phyloP scores from a whole-genome alignment of 2,329 filamentous ascomycete genomes.

The Colletotrichum plurivorum region DNA sequence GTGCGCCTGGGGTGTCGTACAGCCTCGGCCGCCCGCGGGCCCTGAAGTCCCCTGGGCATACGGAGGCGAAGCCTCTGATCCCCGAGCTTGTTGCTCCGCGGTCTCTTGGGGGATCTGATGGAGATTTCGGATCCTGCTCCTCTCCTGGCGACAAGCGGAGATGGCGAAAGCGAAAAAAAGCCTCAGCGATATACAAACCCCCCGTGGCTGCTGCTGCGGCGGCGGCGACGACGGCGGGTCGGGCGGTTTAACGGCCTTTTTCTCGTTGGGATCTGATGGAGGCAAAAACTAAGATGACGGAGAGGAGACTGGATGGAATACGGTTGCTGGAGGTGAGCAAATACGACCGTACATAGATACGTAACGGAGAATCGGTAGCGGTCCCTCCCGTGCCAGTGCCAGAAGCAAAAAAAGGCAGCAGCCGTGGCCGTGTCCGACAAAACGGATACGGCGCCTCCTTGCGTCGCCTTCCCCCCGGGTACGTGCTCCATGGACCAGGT shows the following conservation, averaged over 20 bases:
- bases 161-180: not conserved
- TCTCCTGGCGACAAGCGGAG: not conserved
- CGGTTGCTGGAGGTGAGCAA: not conserved
- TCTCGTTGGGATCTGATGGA: not conserved
- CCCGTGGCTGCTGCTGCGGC: not conserved
- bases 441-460: not conserved
- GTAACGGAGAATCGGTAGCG: not conserved
- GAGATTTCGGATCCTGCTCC: not conserved
- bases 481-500: not conserved
- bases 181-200: too few species aligned
- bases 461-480: not conserved
- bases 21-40: not conserved
- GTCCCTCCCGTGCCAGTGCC: not conserved
- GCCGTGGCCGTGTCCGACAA: too few species aligned
- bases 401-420: too few species aligned
- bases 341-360: not conserved
- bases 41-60: constrained; percentile 2
- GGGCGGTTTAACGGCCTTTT: not conserved
- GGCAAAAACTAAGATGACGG: not conserved
- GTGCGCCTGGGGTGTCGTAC: not conserved
- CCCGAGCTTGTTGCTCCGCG: constrained; percentile 21
- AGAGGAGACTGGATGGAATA: not conserved
- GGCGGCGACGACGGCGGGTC: not conserved
- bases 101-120: constrained; percentile 1
- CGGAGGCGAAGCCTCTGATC: not conserved